Base-by-base conservation (phyloP, 345 rosid genomes). In the Pistacia integerrima region DNA sequence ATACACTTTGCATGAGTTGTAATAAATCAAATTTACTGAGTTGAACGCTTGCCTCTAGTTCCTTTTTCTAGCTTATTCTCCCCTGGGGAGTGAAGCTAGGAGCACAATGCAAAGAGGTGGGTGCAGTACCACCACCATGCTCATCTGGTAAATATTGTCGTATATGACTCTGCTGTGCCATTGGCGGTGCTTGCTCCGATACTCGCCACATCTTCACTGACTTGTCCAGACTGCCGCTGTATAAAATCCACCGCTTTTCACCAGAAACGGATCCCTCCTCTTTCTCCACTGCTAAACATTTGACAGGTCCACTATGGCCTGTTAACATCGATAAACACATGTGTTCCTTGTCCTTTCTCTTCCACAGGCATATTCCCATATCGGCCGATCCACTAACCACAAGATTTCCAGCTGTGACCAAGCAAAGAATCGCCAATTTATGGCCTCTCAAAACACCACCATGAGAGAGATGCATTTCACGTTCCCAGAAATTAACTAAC, bases 201-300 rank as follows among this genome's bases (percentile, higher is more conserved):
- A 93, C 87, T 66, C 90, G 79, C 97, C 99, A 95, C 84, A 95
- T 90, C 78, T 93, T 95, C 67, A 95, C 93, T 11, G 97, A 92
- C 77, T 91, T 92, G 74, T 95, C 98, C 74, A 95, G 78, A 79
- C 99, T 95, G 33, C 98, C 99, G 64, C 99, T 95, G 70, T 95
- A 95, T 79, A 95, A 83, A 36, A 89, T 89, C 97, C 98, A 95
- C 74, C 86, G 77, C 57, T 56, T 79, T 72, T 88, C 94, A 14
- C 73, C 85, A 0, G 88, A 76, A 5, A 55, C 22, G 0, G 91
- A 68, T 20, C 88, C 93, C 1, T 48, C 77, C 20, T 93, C 97
- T 83, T 78, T 88, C 82, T 88, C 94, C 2, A 74, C 91, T 1
- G 98, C 98, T 78, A 93, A 83, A 81, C 99, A 95, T 88, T 95